Evolutionary conservation across 2,329 filamentous ascomycete species (phyloP).

Genomic region (Rhinocladiella similis): DNA sequence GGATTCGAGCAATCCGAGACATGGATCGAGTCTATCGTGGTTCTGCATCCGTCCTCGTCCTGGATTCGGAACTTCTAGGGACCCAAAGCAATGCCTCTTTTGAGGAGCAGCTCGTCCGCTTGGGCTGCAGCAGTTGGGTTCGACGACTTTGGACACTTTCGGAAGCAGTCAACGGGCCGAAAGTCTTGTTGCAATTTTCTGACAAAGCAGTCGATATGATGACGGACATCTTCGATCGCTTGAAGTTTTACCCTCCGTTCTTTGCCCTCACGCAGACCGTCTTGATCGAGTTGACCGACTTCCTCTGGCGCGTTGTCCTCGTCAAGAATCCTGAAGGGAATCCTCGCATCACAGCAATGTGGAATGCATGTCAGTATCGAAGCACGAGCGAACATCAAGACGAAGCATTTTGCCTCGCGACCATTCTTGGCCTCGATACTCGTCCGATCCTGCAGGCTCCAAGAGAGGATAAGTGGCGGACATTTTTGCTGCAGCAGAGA

Average conservation of each 20-base stretch:
- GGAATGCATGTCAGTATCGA: background rate
- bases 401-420: slow-evolving; percentile 2
- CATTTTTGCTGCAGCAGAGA: too few species aligned
- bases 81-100: too few species aligned
- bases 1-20: too few species aligned
- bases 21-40: too few species aligned
- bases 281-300: too few species aligned
- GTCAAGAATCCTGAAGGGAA: too few species aligned
- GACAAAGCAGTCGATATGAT: background rate
- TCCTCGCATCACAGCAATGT: too few species aligned
- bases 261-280: too few species aligned
- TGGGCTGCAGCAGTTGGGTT: background rate
- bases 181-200: background rate
- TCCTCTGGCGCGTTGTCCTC: too few species aligned
- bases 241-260: background rate
- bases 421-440: background rate
- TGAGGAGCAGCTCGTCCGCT: background rate
- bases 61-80: too few species aligned
- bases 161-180: background rate
- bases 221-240: background rate
- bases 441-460: background rate
- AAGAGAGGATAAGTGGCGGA: background rate
- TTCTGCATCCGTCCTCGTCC: too few species aligned
- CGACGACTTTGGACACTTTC: background rate
- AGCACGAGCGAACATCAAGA: background rate